Percentiles rank a stretch among this genome's conserved stretches.
Evolutionary conservation across 768 basidiomycete species (phyloP).

Genomic region (Termitomyces eurrhizus): DNA sequence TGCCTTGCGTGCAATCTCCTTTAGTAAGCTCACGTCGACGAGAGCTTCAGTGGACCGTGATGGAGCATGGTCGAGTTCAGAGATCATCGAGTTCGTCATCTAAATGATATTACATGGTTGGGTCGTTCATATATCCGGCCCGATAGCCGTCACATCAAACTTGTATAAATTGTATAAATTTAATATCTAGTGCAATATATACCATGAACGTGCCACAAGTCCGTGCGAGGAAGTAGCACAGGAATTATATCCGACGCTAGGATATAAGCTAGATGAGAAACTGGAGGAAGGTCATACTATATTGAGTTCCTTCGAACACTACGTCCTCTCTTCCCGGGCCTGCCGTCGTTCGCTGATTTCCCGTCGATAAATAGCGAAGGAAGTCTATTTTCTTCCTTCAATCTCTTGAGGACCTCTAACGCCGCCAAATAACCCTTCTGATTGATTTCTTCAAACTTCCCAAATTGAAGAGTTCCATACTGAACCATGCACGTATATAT

Average conservation of each 20-base stretch:
- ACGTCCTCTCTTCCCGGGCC: conserved; percentile 55
- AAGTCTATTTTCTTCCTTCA: conserved; percentile 82
- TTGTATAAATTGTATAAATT: not conserved
- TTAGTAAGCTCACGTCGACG: conserved; percentile 62
- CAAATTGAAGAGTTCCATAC: conserved; percentile 91
- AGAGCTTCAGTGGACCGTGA: conserved; percentile 29
- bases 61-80: conserved; percentile 11
- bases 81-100: conserved; percentile 12
- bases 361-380: conserved; percentile 70
- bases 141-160: conserved; percentile 1
- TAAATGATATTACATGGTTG: not conserved
- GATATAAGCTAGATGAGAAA: not conserved
- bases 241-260: not conserved
- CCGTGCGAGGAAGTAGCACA: not conserved
- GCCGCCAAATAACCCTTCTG: conserved; percentile 77
- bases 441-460: conserved; percentile 85
- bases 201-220: not conserved
- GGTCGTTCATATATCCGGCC: conserved; percentile 1
- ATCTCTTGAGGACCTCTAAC: conserved; percentile 63
- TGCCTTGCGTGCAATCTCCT: conserved; percentile 76
- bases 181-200: not conserved
- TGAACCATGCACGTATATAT: conserved; percentile 22
- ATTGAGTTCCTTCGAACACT: conserved; percentile 78
- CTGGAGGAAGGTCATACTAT: conserved; percentile 30
- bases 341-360: conserved; percentile 42